Base-by-base conservation (phyloP, 2,329 filamentous ascomycete species). In the Blastomyces gilchristii region DNA sequence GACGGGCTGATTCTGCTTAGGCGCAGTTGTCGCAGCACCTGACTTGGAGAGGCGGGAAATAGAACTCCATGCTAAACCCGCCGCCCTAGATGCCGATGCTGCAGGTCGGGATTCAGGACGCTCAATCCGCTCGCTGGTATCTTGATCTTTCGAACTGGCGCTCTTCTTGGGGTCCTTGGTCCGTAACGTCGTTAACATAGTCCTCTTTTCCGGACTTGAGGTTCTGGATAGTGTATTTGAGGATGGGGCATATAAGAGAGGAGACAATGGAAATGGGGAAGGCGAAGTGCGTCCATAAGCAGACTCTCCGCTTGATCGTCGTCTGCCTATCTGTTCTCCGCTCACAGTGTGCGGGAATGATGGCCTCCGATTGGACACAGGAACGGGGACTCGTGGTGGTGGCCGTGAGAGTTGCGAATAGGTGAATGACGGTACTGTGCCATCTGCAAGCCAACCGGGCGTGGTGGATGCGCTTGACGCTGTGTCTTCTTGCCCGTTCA, bases 351-450 rank as follows among this genome's bases (percentile, higher is more conserved):
- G 63, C 25, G 65, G 63, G 14, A 62, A 61, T 14, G 62, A 61
- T 28, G 49, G 83, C 61, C 81, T 83, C 70, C 78, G 79, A 73
- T 79, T 82, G 61, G 73, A 71, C 65, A 63, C 70, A 66, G 73
- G 77, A 70, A 57, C 75, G 76, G n/a, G 83, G 81, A 50, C 83
- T 73, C 60, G 49, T 56, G 50, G 4, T 5, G 82, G 79, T 14
- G 88, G 88, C 63, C 86, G 85, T n/a, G 89, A 88, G n/a, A 96
- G 80, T 68, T 95, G 88, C 4, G 86, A 83, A 72, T 95, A 96
- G 64, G 82, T 86, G 58, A 92, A 84, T 8, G 89, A 88, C 57
- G 90, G 90, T 66, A 96, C 87, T 1, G 90, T 94, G 14, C 90
- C 89, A 66, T 87, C 83, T 50, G 90, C 91, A 69, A 96, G 88